phyloP scores from a whole-genome alignment of 2,329 filamentous ascomycete species.

The Penicillium polonicum region DNA sequence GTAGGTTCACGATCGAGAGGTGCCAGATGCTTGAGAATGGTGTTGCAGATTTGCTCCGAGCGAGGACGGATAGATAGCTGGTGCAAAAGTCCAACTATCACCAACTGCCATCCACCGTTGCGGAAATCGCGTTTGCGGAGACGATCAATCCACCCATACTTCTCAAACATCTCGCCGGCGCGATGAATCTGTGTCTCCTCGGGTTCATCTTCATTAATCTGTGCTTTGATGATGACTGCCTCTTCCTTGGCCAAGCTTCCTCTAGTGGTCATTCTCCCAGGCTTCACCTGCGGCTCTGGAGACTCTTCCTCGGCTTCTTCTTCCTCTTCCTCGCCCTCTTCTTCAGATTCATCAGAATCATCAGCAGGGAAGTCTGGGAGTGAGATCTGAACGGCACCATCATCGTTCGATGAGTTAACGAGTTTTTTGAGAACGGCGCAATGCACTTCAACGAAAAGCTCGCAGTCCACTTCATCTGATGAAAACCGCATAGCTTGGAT shows the following conservation, averaged over 20 bases:
- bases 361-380: conserved; percentile 73
- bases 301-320: conserved; percentile 43
- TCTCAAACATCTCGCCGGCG: conserved; percentile 71
- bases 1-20: conserved; percentile 74
- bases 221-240: conserved; percentile 65
- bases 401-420: conserved; percentile 68
- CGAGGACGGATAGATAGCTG: conserved; percentile 76
- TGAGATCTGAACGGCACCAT: conserved; percentile 74
- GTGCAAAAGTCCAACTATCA: conserved; percentile 81
- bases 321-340: conserved; percentile 55
- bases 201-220: conserved; percentile 54
- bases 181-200: conserved; percentile 42
- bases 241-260: conserved; percentile 83
- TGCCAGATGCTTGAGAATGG: conserved; percentile 75
- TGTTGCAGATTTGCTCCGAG: conserved; percentile 70
- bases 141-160: conserved; percentile 81
- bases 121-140: conserved; percentile 80
- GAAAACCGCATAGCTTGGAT: conserved; percentile 80
- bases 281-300: conserved; percentile 64
- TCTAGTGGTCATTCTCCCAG: conserved; percentile 72
- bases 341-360: conserved; percentile 64
- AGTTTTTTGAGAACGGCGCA: conserved; percentile 87
- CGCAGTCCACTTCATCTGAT: conserved; percentile 70
- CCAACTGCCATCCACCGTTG: conserved; percentile 86
- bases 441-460: conserved; percentile 86